Evolutionary conservation across 1,284 basidiomycete genomes (phyloP), one percentile per base, ranked within the genome.

Genomic region (Sporisorium iseilematis-ciliati): DNA sequence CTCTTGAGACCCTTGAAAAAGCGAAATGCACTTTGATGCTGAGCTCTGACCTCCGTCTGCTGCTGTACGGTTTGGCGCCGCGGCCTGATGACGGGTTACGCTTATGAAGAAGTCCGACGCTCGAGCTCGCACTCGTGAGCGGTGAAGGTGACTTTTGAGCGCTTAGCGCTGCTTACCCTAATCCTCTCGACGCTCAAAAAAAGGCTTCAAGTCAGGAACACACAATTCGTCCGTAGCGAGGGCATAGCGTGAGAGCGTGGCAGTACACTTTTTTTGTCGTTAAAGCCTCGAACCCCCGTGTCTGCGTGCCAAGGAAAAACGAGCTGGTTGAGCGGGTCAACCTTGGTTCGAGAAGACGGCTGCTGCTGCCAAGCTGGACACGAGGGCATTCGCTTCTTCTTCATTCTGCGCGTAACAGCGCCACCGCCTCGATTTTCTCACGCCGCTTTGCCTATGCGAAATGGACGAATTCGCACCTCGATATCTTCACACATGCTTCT

Each of bases 201-300:
- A 29, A 29, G 29, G 29, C 29, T 29, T 8, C n/a, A n/a, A 29
- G 29, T 29, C 40, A 43, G 20, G 42, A 43, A 43, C 48, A 20
- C 26, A 7, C 31, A 20, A 31, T 31, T 18, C n/a, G n/a, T n/a
- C 14, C 10, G 48, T 33, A 52, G 33, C 50, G 50, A 52, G 33
- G 12, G 23, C n/a, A 38, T 38, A 53, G 51, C 51, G 51, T 53
- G 51, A 41, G 51, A 53, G 23, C 38, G 51, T 53, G 35, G 51
- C 51, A 38, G 51, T 40, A 53, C 33, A 48, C 4, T 7, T 14
- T 23, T 43, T 11, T 29, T 8, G 29, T 29, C 29, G 4, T 29
- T 7, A 23, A 11, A 45, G 43, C 43, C 43, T 23, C 21, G 21
- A 12, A 40, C 43, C 10, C n/a, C n/a, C n/a, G n/a, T 7, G 42